phyloP scores from a whole-genome alignment of 345 rosid genomes.

The Eucalyptus regnans region DNA sequence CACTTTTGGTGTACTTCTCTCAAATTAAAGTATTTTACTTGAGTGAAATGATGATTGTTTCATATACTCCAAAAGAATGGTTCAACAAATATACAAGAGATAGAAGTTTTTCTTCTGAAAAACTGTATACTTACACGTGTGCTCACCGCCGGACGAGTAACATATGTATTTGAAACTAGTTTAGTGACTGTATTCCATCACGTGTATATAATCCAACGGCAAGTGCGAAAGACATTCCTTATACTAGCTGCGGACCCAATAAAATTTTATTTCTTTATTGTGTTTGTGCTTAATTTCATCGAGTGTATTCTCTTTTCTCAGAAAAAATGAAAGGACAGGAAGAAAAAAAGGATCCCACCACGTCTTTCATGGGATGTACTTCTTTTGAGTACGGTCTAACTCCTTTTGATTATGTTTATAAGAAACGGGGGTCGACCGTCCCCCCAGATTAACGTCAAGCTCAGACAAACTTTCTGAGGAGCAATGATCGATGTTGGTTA shows the following conservation, averaged over 20 bases:
- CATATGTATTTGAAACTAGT: no score
- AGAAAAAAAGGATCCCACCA: background rate
- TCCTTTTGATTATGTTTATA: background rate
- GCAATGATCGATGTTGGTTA: background rate
- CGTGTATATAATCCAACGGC: no score
- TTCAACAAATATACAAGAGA: no score
- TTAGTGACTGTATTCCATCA: no score
- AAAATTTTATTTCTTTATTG: background rate
- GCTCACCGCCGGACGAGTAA: background rate
- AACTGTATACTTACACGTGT: no score
- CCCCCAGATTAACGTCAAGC: background rate
- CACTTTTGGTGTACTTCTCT: background rate
- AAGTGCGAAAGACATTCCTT: no score
- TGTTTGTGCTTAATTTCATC: background rate
- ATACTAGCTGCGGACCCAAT: background rate
- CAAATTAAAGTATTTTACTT: background rate
- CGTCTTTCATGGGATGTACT: background rate
- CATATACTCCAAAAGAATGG: background rate
- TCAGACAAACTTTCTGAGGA: background rate
- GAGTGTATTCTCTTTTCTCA: background rate
- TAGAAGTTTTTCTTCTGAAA: no score
- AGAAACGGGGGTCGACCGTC: no score
- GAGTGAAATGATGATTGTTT: background rate
- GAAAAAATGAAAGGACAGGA: background rate
- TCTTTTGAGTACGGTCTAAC: background rate